Evolutionary conservation across 352 stramenopile genomes (phyloP).

Genomic region (Lagenidium sp.): DNA sequence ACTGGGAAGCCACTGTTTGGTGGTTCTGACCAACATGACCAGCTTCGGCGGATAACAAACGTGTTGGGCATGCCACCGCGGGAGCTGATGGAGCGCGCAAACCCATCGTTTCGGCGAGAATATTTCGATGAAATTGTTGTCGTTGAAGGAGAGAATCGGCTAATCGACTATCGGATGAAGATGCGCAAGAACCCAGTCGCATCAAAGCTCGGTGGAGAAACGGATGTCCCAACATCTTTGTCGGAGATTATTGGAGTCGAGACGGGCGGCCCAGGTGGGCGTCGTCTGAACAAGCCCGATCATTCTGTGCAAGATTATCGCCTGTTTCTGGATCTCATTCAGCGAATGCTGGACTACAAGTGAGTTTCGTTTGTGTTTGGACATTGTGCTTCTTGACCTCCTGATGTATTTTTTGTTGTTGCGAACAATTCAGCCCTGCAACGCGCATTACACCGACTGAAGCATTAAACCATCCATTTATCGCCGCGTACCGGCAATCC

Average conservation of each 20-base stretch:
- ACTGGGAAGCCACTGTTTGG: constrained; percentile 97
- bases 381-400: too few species aligned
- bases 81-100: constrained; percentile 86
- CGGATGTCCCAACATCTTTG: constrained; percentile 31
- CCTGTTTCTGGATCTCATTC: constrained; percentile 91
- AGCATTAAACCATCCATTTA: constrained; percentile 92
- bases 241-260: constrained; percentile 48
- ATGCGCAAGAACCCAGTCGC: constrained; percentile 33
- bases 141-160: constrained; percentile 41
- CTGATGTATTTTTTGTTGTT: not conserved
- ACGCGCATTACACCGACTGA: constrained; percentile 89
- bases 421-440: constrained; percentile 50
- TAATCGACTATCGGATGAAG: constrained; percentile 59
- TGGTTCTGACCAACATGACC: constrained; percentile 94
- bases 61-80: constrained; percentile 92
- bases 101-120: constrained; percentile 67
- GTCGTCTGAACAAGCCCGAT: constrained; percentile 36
- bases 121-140: constrained; percentile 90
- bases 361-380: too few species aligned
- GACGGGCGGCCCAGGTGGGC: constrained; percentile 24
- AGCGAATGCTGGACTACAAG: constrained; percentile 94
- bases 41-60: constrained; percentile 95
- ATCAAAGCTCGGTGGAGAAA: constrained; percentile 12
- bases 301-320: constrained; percentile 86
- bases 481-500: constrained; percentile 34